These are phyloP conservation scores for Akanthomyces muscarius DNA, from an alignment of 2,329 filamentous ascomycete genomes.

Conservation along the genomic window DNA sequence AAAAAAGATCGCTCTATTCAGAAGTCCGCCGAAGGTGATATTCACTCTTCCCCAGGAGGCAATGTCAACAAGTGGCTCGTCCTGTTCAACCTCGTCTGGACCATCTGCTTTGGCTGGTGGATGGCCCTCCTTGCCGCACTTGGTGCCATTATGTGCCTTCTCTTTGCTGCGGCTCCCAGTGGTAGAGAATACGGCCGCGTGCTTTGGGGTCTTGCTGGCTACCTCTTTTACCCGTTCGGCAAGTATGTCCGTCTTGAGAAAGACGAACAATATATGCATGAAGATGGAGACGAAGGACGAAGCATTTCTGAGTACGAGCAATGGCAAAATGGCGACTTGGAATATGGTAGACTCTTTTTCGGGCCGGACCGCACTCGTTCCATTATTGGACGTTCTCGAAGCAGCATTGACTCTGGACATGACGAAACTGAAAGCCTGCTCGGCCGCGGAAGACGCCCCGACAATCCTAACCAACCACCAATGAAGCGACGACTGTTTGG, in stretches of 20 bases:
- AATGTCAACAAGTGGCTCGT: conserved; percentile 80
- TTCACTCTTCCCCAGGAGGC: conserved; percentile 89
- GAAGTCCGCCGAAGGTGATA: conserved; percentile 92
- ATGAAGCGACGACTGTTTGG: conserved; percentile 87
- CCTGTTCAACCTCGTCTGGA: conserved; percentile 88
- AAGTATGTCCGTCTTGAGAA: conserved; percentile 91
- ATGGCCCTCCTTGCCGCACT: conserved; percentile 71
- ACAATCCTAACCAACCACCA: conserved; percentile 33
- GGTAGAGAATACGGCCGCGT: conserved; percentile 81
- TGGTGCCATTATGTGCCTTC: conserved; percentile 72
- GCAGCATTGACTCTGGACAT: conserved; percentile 78
- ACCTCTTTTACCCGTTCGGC: conserved; percentile 93
- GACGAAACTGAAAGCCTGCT: conserved; percentile 89
- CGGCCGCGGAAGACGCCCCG: conserved; percentile 55
- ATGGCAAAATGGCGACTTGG: conserved; percentile 96
- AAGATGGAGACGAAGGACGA: conserved; percentile 91
- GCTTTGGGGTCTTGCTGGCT: conserved; percentile 77
- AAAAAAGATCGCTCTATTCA: conserved; percentile 97
- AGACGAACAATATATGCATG: conserved; percentile 89
- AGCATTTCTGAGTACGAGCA: conserved; percentile 99
- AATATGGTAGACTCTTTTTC: conserved; percentile 94
- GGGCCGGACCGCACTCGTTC: conserved; percentile 75
- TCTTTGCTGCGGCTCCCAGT: conserved; percentile 74
- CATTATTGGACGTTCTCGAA: conserved; percentile 78
- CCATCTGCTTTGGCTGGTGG: conserved; percentile 93